phyloP scores from a whole-genome alignment of 495 filamentous ascomycete genomes.

The Diplogelasinospora grovesii region DNA sequence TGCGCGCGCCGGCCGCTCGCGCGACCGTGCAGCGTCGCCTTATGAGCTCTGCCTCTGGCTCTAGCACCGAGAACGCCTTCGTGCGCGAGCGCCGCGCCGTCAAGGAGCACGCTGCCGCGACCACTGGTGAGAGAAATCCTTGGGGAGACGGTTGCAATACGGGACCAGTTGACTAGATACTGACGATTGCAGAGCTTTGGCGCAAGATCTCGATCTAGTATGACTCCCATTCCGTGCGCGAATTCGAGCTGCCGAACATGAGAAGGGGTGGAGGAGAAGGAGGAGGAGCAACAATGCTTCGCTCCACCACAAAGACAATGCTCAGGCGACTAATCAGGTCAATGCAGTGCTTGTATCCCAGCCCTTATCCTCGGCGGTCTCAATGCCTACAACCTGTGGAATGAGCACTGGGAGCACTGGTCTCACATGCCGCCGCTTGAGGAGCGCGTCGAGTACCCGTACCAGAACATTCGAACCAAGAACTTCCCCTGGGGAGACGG shows the following conservation, averaged over 20 bases:
- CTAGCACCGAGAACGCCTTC: conserved; percentile 75
- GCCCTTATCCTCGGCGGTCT: conserved; percentile 58
- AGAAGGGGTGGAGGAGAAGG: conserved; percentile 1
- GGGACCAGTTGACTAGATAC: conserved; percentile 3
- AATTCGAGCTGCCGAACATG: conserved; percentile 19
- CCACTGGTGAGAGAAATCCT: conserved; percentile 54
- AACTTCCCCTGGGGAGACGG: conserved; percentile 90
- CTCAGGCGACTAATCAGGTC: conserved; percentile 10
- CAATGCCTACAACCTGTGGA: conserved; percentile 87
- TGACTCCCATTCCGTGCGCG: conserved; percentile 27
- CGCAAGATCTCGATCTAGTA: conserved; percentile 92
- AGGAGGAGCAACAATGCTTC: conserved; percentile 3
- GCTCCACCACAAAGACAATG: conserved; percentile 6
- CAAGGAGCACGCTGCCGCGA: conserved; percentile 77
- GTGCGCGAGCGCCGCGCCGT: conserved; percentile 75
- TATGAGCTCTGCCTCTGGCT: conserved; percentile 49
- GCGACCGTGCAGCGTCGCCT: conserved; percentile 52
- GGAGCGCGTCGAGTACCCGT: conserved; percentile 83
- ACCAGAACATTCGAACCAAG: conserved; percentile 87
- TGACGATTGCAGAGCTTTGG: conserved; percentile 66
- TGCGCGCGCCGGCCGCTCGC: conserved; percentile 40
- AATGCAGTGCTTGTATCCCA: conserved; percentile 58
- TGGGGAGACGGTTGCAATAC: too few relatives aligned
- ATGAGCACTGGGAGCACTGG: conserved; percentile 95
- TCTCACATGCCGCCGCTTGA: conserved; percentile 76